phyloP scores from a whole-genome alignment of 1,284 basidiomycete species.

The Cryptococcus sp. region DNA sequence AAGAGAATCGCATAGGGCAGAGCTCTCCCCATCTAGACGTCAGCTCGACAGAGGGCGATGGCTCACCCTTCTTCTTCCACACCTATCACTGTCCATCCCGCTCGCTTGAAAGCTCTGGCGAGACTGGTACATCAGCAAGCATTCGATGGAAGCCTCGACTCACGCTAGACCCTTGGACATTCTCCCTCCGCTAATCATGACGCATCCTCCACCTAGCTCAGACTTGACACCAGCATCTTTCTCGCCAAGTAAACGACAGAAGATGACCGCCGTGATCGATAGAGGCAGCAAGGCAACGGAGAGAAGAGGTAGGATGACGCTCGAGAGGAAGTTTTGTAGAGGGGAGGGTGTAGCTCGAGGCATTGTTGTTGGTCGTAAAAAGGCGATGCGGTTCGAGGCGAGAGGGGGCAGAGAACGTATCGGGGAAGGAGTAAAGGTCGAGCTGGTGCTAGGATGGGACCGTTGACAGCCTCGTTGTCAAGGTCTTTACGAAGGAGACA shows the following conservation, averaged over 20 bases:
- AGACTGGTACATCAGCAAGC: slow-evolving; percentile 20
- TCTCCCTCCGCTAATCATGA: slow-evolving; percentile 47
- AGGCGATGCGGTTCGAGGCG: too few relatives aligned
- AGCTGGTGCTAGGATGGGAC: too few relatives aligned
- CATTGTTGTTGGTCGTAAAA: slow-evolving; percentile 12
- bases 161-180: slow-evolving; percentile 47
- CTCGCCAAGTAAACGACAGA: slow-evolving; percentile 9
- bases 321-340: slow-evolving; percentile 31
- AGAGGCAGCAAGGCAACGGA: slow-evolving; percentile 27
- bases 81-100: slow-evolving; percentile 47
- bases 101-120: slow-evolving; percentile 44
- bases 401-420: too few relatives aligned
- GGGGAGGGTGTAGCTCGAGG: slow-evolving; percentile 19
- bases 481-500: too few relatives aligned
- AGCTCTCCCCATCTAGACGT: slow-evolving; percentile 40
- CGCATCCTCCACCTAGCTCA: slow-evolving; percentile 17
- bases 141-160: slow-evolving; percentile 4
- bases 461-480: too few relatives aligned
- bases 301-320: slow-evolving; percentile 23
- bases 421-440: too few relatives aligned
- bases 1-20: slow-evolving; percentile 45
- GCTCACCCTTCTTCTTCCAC: slow-evolving; percentile 44
- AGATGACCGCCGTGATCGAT: slow-evolving; percentile 21
- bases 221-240: slow-evolving; percentile 3
- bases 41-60: not conserved